Base-by-base conservation (phyloP, 2,329 filamentous ascomycete species). In the Tolypocladium ovalisporum region DNA sequence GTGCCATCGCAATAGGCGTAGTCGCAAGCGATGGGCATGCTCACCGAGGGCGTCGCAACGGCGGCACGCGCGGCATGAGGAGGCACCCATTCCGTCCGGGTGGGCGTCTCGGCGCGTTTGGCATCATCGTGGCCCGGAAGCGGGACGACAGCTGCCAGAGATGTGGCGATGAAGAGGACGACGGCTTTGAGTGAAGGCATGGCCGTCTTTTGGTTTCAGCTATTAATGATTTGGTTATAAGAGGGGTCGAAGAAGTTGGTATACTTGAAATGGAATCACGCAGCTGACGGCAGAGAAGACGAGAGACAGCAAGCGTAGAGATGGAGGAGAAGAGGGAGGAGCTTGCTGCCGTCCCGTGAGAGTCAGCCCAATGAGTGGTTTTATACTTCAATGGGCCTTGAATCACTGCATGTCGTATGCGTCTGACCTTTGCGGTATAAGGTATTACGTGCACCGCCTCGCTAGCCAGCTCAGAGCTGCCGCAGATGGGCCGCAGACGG, bases 1-100 rank as follows among this genome's bases (percentile, higher is more conserved):
- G 62, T 59, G 19, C 65, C 62, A 47, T 70, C 68, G 64, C 73
- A 74, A 62, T 72, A 73, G 29, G 61, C 59, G 60, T 70, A 65
- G 56, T 71, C 65, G 65, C 73, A 75, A 54, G 64, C 55, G 44
- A 66, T 55, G 8, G 64, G 55, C 22, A 61, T 55, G 17, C 56
- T 59, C 15, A 42, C 40, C 5, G 53, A 62, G 42, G 15, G 59
- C 52, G 62, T 63, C 55, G 49, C 52, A 17, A 57, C 53, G 2
- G 52, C 59, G 37, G n/a, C 27, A n/a, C 22, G 44, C 51, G 56
- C 29, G 47, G 19, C 35, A 34, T 34, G 42, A 32, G 44, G 22
- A 29, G 17, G 36, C 15, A 4, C 7, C 19, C 32, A 15, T 34
- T 37, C 17, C 24, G 55, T 24, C 29, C 24, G 40, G 17, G 57